Conservation (phyloP, 1,139 yeast genomes). For the Diutina mesorugosa region DNA sequence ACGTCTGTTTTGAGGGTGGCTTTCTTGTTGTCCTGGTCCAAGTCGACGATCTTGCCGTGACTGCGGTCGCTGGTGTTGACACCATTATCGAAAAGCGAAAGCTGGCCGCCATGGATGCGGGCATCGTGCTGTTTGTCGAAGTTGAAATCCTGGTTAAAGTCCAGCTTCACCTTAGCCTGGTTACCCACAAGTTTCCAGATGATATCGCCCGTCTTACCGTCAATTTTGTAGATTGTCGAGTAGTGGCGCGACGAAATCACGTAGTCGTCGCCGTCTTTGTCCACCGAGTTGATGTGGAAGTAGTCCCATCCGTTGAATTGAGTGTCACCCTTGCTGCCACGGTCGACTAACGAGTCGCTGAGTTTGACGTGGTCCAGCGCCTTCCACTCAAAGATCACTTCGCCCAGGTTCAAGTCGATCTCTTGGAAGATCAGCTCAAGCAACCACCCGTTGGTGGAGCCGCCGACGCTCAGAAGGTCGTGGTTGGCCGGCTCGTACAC, state of each 20-base stretch:
- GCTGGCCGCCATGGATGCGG: conserved; percentile 14
- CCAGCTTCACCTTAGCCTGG: conserved; percentile 13
- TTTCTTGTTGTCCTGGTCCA: conserved; percentile 15
- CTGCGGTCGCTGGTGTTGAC: conserved; percentile 22
- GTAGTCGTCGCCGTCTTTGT: conserved; percentile 22
- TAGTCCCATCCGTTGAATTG: conserved; percentile 24
- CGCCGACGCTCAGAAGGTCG: conserved; percentile 15
- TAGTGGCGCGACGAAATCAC: conserved; percentile 22
- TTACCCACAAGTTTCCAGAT: conserved; percentile 21
- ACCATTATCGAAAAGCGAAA: conserved; percentile 23
- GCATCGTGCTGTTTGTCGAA: conserved; percentile 29
- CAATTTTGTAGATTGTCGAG: conserved; percentile 20
- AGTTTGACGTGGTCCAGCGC: conserved; percentile 24
- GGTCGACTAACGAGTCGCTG: conserved; percentile 13
- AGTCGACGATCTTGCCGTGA: conserved; percentile 21
- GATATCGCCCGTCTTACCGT: conserved; percentile 23
- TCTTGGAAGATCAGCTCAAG: conserved; percentile 22
- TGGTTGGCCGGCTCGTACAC: conserved; percentile 17
- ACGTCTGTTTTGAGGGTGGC: conserved; percentile 15
- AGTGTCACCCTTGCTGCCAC: conserved; percentile 15
- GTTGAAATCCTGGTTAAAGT: conserved; percentile 12
- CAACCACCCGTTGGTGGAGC: conserved; percentile 17
- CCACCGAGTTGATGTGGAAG: conserved; percentile 28
- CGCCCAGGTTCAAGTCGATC: conserved; percentile 21
- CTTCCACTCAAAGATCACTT: conserved; percentile 24